Evolutionary conservation across 352 stramenopile species (phyloP).

Genomic region (Stephanocyclus meneghinianus): DNA sequence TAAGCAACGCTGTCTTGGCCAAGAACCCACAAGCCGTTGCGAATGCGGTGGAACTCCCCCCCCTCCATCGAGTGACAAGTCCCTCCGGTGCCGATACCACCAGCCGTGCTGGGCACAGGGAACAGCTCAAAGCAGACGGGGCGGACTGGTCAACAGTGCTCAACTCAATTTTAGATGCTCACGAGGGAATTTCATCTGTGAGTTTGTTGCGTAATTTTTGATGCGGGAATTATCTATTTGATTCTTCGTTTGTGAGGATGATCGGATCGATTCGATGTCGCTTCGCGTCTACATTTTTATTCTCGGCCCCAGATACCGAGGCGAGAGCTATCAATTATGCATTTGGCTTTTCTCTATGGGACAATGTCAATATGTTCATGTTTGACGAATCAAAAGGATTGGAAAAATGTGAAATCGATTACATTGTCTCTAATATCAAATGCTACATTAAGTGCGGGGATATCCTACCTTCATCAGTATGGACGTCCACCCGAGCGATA

Average conservation of each 20-base stretch:
- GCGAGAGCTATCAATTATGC: neutral
- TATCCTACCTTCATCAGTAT: constrained; percentile 47
- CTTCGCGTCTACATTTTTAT: neutral
- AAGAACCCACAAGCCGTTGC: constrained; percentile 41
- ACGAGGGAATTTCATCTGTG: constrained; percentile 56
- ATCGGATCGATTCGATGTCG: neutral
- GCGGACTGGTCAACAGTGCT: constrained; percentile 57
- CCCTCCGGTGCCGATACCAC: neutral
- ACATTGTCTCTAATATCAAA: constrained; percentile 9
- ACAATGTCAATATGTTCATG: neutral
- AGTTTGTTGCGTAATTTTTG: constrained; percentile 7
- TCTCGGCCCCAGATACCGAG: neutral
- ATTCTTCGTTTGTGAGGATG: neutral
- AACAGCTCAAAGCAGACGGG: constrained; percentile 48
- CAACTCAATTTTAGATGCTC: constrained; percentile 56
- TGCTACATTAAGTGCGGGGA: constrained; percentile 46
- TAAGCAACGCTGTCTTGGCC: constrained; percentile 27
- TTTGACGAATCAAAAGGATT: constrained; percentile 51
- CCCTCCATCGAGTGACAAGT: constrained; percentile 6
- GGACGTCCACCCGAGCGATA: constrained; percentile 44
- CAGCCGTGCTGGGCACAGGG: constrained; percentile 2
- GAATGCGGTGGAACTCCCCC: constrained; percentile 27
- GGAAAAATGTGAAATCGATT: constrained; percentile 1
- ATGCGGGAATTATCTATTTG: neutral
- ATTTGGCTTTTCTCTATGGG: constrained; percentile 7